Base-by-base conservation (phyloP, 73 alveolate genomes). In the Paramecium tetraurelia region DNA sequence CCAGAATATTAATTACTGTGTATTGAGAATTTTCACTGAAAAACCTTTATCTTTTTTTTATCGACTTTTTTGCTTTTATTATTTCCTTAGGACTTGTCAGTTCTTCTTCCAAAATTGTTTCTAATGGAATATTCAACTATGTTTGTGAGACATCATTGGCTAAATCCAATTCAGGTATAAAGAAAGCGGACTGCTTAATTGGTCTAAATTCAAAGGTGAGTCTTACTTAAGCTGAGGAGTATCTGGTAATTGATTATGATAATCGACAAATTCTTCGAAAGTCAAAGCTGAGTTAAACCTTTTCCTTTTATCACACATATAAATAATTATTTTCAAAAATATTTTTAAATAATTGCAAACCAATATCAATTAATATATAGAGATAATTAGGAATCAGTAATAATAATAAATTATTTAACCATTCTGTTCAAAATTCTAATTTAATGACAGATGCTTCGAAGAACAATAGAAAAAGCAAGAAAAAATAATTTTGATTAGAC, bases 261-360 rank as follows among this genome's bases (percentile, higher is more conserved):
- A 63, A 63, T 63, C 84, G 31, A 63, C 50, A 63, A 63, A 63
- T 63, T 63, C 50, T 4, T 63, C 84, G 9, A 63, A 63, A 1
- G 84, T 63, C 50, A 63, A 31, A 7, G 84, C 84, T 63, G 84
- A 63, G 46, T 63, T 63, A 27, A 63, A 33, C 27, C 84, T 63
- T 63, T 33, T 63, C 27, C 84, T 27, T 33, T 63, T 63, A 63
- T 63, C 84, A 63, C 84, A 63, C 84, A 63, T 63, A 63, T 53
- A 53, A 63, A 63, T 63, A 63, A 63, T 63, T 63, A 63, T 63
- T 63, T 63, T 63, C 84, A 63, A 63, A 63, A 63, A 31, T 31
- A 63, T 63, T 63, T 63, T 63, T 63, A 63, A 53, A 53, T 18
- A 53, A 18, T 53, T 53, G 33, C 14, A 53, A 53, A 5, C 18